These are phyloP conservation scores for Cercophora newfieldiana DNA, from an alignment of 495 filamentous ascomycete genomes.

Conservation along the genomic window DNA sequence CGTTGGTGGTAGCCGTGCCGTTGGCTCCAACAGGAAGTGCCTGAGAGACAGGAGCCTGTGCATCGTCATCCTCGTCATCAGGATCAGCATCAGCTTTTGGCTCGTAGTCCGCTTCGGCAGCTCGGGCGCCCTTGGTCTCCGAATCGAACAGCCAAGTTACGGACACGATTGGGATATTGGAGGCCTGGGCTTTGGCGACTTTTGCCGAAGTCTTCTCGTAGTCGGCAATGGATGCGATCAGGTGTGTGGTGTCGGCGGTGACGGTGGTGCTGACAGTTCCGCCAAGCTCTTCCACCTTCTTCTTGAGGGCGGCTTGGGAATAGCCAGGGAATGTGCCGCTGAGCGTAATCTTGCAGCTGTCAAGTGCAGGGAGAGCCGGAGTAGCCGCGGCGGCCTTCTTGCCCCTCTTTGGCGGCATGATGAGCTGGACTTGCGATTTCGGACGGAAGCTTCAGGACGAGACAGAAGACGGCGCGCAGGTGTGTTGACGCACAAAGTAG, in stretches of 20 bases:
- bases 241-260: slow-evolving; percentile 55
- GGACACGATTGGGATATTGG: slow-evolving; percentile 57
- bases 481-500: background rate
- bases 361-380: slow-evolving; percentile 41
- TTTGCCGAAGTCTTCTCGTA: slow-evolving; percentile 48
- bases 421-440: background rate
- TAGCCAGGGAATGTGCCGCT: slow-evolving; percentile 59
- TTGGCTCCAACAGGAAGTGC: slow-evolving; percentile 6
- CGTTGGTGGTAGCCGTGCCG: background rate
- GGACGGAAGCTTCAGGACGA: background rate
- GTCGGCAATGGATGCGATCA: slow-evolving; percentile 57
- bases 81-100: slow-evolving; percentile 2
- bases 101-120: slow-evolving; percentile 30
- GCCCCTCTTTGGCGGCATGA: slow-evolving; percentile 30
- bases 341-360: slow-evolving; percentile 54
- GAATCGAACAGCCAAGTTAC: slow-evolving; percentile 64
- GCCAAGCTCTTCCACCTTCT: slow-evolving; percentile 49
- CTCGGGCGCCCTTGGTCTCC: slow-evolving; percentile 40
- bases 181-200: slow-evolving; percentile 52
- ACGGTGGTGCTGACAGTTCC: slow-evolving; percentile 50
- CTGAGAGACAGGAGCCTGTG: slow-evolving; percentile 10
- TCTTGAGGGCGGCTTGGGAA: slow-evolving; percentile 51
- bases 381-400: slow-evolving; percentile 29
- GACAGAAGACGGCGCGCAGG: background rate
- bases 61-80: background rate